Evolutionary conservation across 768 basidiomycete genomes (phyloP).

Genomic region (Boletus eberwhitei): DNA sequence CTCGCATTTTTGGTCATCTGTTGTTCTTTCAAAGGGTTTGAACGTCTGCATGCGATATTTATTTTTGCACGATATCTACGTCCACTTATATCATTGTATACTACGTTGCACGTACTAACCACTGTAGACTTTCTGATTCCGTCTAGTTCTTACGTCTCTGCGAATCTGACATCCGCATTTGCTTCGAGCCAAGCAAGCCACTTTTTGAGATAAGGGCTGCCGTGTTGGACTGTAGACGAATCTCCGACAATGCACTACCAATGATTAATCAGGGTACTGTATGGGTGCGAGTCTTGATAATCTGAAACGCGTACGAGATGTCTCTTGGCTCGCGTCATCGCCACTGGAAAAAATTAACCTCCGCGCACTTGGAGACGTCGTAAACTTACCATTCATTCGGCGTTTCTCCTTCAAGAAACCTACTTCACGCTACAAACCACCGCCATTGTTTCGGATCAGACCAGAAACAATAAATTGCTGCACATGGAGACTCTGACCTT

Average conservation of each 20-base stretch:
- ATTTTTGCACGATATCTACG: not conserved
- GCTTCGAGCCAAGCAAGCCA: conserved; percentile 92
- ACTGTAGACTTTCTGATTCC: not conserved
- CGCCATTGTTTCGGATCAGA: not conserved
- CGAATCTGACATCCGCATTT: conserved; percentile 88
- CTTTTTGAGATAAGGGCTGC: conserved; percentile 76
- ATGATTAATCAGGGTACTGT: not conserved
- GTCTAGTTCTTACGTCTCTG: conserved; percentile 43
- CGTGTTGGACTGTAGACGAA: conserved; percentile 85
- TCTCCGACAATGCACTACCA: conserved; percentile 88
- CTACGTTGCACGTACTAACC: conserved; percentile 1
- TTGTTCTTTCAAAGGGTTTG: not conserved
- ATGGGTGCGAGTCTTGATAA: not conserved
- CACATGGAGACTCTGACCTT: conserved; percentile 41
- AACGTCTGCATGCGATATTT: conserved; percentile 4
- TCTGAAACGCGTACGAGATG: conserved; percentile 59
- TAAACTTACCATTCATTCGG: conserved; percentile 71
- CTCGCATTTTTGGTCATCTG: not conserved
- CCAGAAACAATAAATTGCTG: not conserved
- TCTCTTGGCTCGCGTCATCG: conserved; percentile 88
- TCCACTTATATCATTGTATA: conserved; percentile 4
- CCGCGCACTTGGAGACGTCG: not conserved
- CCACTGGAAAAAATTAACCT: conserved; percentile 44
- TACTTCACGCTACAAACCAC: conserved; percentile 66
- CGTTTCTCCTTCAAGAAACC: conserved; percentile 94